Evolutionary conservation across 495 filamentous ascomycete genomes (phyloP), one percentile per base, ranked within the genome.

Genomic region (Podospora tetraspora): DNA sequence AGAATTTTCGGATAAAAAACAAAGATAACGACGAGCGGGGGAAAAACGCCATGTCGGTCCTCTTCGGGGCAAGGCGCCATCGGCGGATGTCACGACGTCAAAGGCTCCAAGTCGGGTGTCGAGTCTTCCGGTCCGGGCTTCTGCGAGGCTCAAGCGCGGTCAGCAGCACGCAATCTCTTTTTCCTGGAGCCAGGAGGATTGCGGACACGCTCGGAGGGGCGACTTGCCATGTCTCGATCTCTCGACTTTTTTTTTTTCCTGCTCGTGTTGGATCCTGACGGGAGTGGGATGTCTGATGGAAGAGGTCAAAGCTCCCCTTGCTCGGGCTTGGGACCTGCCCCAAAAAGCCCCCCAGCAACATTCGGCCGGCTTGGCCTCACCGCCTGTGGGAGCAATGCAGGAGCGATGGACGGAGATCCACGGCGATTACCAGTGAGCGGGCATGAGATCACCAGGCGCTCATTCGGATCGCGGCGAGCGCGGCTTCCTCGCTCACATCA

Each of bases 261-360:
- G 52, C 32, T 60, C 27, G 27, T 24, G 22, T 37, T 60, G 27
- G 57, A 29, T 23, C 57, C 43, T 57, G 63, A 25, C 52, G 27
- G 27, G 59, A 52, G 43, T 52, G 43, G 43, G 43, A 25, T 52
- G 24, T 58, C 59, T 59, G 59, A 63, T 56, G 23, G 43, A 19
- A 59, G 57, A 58, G 59, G 68, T 66, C 64, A 70, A 70, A 63
- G 63, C 68, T 67, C 68, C 64, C 34, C 25, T 23, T 23, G 32
- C 27, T 27, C 16, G 27, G 23, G 30, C 21, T 57, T 59, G 52
- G n/a, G 21, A 59, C 57, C 56, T 59, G 52, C 52, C 52, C 3
- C 52, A 21, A 65, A 65, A 65, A 56, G 57, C 25, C 63, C 56
- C 27, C 43, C 63, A 34, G 62, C 29, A 23, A 9, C 22, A 22